Conservation (phyloP, 371 early-diverging fungal species). For the Blakeslea trispora region DNA sequence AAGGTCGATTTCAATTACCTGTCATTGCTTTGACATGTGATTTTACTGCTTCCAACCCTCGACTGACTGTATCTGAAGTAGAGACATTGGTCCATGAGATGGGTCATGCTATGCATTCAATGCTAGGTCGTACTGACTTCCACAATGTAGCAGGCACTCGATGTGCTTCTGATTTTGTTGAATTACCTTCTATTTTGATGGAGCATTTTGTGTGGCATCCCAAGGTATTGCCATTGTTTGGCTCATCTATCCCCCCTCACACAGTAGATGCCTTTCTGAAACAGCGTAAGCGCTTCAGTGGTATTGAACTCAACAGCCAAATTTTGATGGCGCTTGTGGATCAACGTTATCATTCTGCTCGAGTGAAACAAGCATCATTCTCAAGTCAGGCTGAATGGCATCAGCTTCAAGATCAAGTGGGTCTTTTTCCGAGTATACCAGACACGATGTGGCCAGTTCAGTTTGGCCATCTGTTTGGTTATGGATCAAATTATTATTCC, state of each 20-base stretch:
- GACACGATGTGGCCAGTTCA: conserved; percentile 89
- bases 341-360: conserved; percentile 70
- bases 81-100: conserved; percentile 98
- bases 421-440: conserved; percentile 65
- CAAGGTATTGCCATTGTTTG: conserved; percentile 67
- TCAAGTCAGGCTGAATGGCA: conserved; percentile 56
- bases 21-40: conserved; percentile 80
- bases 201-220: conserved; percentile 87
- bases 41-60: conserved; percentile 41
- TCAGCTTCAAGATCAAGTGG: conserved; percentile 53
- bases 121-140: conserved; percentile 91
- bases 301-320: conserved; percentile 85
- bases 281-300: conserved; percentile 57
- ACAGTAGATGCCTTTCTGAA: conserved; percentile 54
- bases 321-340: conserved; percentile 88
- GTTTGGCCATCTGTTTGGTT: conserved; percentile 89
- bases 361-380: conserved; percentile 41
- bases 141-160: conserved; percentile 96
- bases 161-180: conserved; percentile 94
- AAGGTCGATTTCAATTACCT: conserved; percentile 69
- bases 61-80: conserved; percentile 73
- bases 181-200: conserved; percentile 94
- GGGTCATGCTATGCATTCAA: conserved; percentile 98
- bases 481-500: conserved; percentile 92
- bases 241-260: conserved; percentile 36